Percentiles rank a stretch among this genome's conserved stretches.
Conservation (phyloP, 768 basidiomycete genomes). For the Agaricus bisporus region DNA sequence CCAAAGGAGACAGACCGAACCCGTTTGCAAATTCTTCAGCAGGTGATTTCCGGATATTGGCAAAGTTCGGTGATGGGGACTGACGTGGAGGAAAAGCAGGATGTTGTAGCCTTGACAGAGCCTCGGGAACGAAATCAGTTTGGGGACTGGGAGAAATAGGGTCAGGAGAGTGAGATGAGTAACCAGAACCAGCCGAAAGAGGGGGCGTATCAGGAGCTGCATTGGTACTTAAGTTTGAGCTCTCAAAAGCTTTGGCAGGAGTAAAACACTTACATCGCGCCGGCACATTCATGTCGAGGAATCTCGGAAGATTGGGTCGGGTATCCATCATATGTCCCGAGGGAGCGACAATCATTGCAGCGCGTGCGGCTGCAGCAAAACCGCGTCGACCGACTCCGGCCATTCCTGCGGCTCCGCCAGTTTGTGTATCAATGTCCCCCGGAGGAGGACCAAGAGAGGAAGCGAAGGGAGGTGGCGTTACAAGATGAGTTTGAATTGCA, state of each 20-base stretch:
- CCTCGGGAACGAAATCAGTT: constrained; percentile 19
- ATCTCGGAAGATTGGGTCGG: constrained; percentile 33
- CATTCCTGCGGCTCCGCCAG: constrained; percentile 78
- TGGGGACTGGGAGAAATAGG: constrained; percentile 35
- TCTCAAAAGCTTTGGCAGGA: constrained; percentile 7
- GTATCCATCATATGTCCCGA: constrained; percentile 14
- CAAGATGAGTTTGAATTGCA: background rate
- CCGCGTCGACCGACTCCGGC: constrained; percentile 86
- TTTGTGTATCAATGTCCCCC: constrained; percentile 57
- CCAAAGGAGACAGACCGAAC: constrained; percentile 11
- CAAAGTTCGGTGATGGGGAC: constrained; percentile 12
- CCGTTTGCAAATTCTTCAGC: constrained; percentile 8
- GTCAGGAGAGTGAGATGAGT: constrained; percentile 38
- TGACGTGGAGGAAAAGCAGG: constrained; percentile 20
- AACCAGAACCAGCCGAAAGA: constrained; percentile 40
- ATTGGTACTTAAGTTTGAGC: constrained; percentile 7
- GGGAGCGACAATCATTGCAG: constrained; percentile 30
- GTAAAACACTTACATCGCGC: constrained; percentile 31
- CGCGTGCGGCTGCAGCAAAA: constrained; percentile 69
- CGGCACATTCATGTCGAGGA: constrained; percentile 40
- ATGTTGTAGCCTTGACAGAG: constrained; percentile 11
- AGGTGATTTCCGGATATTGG: constrained; percentile 5
- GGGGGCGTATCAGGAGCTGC: constrained; percentile 37
- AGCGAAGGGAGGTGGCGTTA: background rate
- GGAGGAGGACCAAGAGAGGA: background rate